Evolutionary conservation across 768 basidiomycete genomes (phyloP), one percentile per base, ranked within the genome.

Genomic region (Macrolepiota dolichaula): DNA sequence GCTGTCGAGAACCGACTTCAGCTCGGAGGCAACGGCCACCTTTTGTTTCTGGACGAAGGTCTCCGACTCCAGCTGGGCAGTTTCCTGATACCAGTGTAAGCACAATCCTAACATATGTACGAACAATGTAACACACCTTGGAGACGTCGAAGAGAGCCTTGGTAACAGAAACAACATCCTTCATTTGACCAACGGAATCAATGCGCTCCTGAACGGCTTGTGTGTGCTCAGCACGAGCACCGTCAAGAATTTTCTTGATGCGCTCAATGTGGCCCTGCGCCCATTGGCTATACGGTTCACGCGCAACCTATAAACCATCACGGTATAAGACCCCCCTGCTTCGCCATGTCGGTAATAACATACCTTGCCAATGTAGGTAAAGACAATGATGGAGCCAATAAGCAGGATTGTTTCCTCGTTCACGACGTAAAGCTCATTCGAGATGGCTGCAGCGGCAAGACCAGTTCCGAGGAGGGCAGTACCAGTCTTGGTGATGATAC

Each of bases 401-500:
- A 92, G 86, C 50, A 98, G 82, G 65, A 98, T 88, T 24, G 92
- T 87, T 81, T 98, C 97, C 75, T 98, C 96, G 74, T 97, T 97
- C 70, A 96, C 86, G 62, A 99, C 96, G 71, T 98, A 98, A 54
- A 98, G 86, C 77, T 99, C 96, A 72, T 94, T 91, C 13, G 94
- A 96, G 76, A 98, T 95, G 71, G 95, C 96, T 5, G 94, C 85
- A 15, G 96, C 96, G 59, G 88, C 78, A 62, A 92, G 79, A 69
- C 92, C 94, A 15, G 93, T 92, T 70, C 94, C 94, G 57, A 98
- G 86, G 70, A 98, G 81, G 69, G 94, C 90, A 55, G 91, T 85
- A 64, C 95, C 94, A 49, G 95, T 96, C 81, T 99, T 99, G 73
- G 94, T 94, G 81, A 96, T 82, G 75, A 97, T 82, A 72, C 86